Evolutionary conservation across 345 rosid genomes (phyloP), one percentile per base, ranked within the genome.

Genomic region (Eucalyptus viminalis): DNA sequence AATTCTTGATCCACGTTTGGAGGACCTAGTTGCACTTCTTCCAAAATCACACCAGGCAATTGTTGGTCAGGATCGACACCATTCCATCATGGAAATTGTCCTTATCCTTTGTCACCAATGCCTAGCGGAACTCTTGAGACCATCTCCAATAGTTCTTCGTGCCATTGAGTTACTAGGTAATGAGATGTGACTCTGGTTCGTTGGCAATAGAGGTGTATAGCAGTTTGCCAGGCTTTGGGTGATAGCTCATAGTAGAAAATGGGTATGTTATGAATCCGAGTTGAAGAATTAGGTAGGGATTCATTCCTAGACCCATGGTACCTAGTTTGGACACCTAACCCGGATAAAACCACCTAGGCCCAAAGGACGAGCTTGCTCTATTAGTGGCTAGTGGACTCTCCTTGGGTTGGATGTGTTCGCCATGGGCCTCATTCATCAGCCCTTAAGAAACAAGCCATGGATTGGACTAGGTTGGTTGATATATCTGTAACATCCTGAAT

Each of bases 221-320:
- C 0, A 2, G 58, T 1, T 53, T 53, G 58, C 0, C 0, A 0
- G 12, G 62, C 62, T 56, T 56, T 16, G 6, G 29, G 29, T 2
- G 29, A 56, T 0, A 1, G 0, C 29, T 56, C 6, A 9, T 13
- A 24, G 29, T 3, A 1, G 29, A 5, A 56, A 56, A 21, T 21
- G 62, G 62, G 29, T 1, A 56, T 1, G 1, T 3, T 1, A 24
- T 56, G 29, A 21, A 56, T 10, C 1, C 2, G 3, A 24, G 62
- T 56, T 24, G 62, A 56, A 1, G 62, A 56, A 56, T 24, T 0
- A 10, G 29, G 29, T 4, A 56, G 0, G 29, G 62, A 56, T 56
- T 56, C 13, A 0, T 24, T 56, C 62, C 62, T 0, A 56, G 13
- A 56, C 1, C 62, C 0, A 1, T 24, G 11, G 29, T 5, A 56